These are phyloP conservation scores for Abortiporus biennis DNA, from an alignment of 1,284 basidiomycete genomes.

Conservation along the genomic window DNA sequence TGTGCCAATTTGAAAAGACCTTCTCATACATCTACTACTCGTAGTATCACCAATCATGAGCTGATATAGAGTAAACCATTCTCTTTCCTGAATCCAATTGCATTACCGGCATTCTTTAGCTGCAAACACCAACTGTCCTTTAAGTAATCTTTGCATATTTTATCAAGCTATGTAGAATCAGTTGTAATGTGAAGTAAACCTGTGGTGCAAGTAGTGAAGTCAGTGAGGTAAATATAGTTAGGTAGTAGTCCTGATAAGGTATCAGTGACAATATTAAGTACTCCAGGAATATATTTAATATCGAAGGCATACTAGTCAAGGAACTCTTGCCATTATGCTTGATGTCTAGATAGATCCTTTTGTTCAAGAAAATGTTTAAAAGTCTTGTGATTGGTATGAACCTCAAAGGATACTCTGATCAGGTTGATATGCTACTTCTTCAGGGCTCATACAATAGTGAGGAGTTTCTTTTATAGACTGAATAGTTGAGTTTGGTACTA, in stretches of 20 bases:
- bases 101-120: background rate
- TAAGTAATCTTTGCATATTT: background rate
- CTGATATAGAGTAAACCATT: constrained; percentile 25
- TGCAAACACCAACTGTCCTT: constrained; percentile 1
- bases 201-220: background rate
- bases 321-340: constrained; percentile 32
- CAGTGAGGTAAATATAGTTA: background rate
- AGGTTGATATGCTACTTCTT: constrained; percentile 29
- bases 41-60: constrained; percentile 20
- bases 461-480: constrained; percentile 24
- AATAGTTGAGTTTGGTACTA: constrained; percentile 20
- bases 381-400: constrained; percentile 35
- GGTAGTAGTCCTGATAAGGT: constrained; percentile 26
- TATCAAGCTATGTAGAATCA: background rate
- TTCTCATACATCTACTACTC: constrained; percentile 10
- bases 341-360: constrained; percentile 25
- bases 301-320: constrained; percentile 29
- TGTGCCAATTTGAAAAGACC: constrained; percentile 21
- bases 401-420: constrained; percentile 23
- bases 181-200: background rate
- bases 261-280: constrained; percentile 30
- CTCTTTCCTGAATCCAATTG: constrained; percentile 5
- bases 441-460: constrained; percentile 11
- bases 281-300: constrained; percentile 29
- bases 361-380: constrained; percentile 32